Base-by-base conservation (phyloP, 2,329 filamentous ascomycete species). In the Tolypocladium amazonense region DNA sequence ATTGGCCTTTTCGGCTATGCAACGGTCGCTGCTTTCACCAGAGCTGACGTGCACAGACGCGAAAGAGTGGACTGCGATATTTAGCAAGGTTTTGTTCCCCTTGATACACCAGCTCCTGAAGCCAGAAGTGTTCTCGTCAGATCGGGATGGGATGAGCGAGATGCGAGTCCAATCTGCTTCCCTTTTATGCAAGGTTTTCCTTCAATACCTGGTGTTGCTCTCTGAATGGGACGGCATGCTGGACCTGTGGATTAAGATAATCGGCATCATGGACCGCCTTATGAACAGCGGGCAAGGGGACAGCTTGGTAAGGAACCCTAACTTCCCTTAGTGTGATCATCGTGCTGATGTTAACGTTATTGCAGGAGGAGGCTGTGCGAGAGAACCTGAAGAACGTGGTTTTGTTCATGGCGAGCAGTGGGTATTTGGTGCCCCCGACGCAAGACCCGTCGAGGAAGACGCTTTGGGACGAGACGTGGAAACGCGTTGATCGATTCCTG, bases 361-460 rank as follows among this genome's bases (percentile, higher is more conserved):
- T 43, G 20, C 66, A 96, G 87, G 92, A 96, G 75, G 94, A 99
- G 77, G 93, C 94, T 15, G 92, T 97, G 2, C 89, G 90, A 0
- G 94, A 99, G 74, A 94, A 91, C 65, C 78, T 99, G 60, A 99
- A 99, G 76, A 99, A 99, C 65, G 92, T 97, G 58, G 79, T 97
- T 30, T 81, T 99, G 12, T 94, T 99, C 68, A 96, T 99, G 92
- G 87, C 89, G 7, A 94, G 88, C 71, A 92, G 88, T 57, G 92
- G 89, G 41, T 92, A 90, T 67, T 82, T 99, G 6, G 86, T 90
- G 0, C 83, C 89, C 1, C 90, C 90, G 15, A 79, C 75, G 63
- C 74, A 81, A 65, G 81, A 87, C 63, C 69, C 78, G 1, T 76
- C 75, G 6, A 81, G 82, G 66, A 80, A 80, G 70, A 79, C 78